Evolutionary conservation across 179 eudicot genomes (phyloP).

Genomic region (Kewa caespitosa): DNA sequence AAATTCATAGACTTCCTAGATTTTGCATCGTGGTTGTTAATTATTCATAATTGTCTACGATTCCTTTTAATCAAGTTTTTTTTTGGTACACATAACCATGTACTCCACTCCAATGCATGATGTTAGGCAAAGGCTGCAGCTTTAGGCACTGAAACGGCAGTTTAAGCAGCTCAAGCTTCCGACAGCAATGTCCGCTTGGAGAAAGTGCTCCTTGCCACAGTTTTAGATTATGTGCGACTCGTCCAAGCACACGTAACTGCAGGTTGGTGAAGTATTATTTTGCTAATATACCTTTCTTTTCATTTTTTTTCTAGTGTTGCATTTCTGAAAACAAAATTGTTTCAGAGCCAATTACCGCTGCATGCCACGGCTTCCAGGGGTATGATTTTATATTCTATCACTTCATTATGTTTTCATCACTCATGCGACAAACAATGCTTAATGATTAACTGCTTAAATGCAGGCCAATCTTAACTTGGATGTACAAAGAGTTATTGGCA

Average conservation of each 20-base stretch:
- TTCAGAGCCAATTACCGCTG: slow-evolving; percentile 75
- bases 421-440: not conserved
- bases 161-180: slow-evolving; percentile 97
- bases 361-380: slow-evolving; percentile 92
- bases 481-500: slow-evolving; percentile 84
- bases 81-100: too few relatives aligned
- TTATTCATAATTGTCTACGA: too few relatives aligned
- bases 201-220: slow-evolving; percentile 74
- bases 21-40: too few relatives aligned
- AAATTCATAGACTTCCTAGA: too few relatives aligned
- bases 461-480: slow-evolving; percentile 80
- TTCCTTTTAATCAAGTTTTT: too few relatives aligned
- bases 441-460: slow-evolving; percentile 25
- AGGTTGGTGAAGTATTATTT: slow-evolving; percentile 48
- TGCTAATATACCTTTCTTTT: slow-evolving; percentile 9
- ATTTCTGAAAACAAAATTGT: slow-evolving; percentile 21
- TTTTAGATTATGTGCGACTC: slow-evolving; percentile 71
- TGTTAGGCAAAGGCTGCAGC: slow-evolving; percentile 76
- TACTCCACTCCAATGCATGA: too few relatives aligned
- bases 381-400: slow-evolving; percentile 26
- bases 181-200: slow-evolving; percentile 82
- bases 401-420: slow-evolving; percentile 6
- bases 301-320: too few relatives aligned
- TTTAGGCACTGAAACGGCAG: slow-evolving; percentile 84
- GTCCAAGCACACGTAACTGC: slow-evolving; percentile 81